These are phyloP conservation scores for Entoloma clypeatum DNA, from an alignment of 1,284 basidiomycete genomes.

Conservation along the genomic window DNA sequence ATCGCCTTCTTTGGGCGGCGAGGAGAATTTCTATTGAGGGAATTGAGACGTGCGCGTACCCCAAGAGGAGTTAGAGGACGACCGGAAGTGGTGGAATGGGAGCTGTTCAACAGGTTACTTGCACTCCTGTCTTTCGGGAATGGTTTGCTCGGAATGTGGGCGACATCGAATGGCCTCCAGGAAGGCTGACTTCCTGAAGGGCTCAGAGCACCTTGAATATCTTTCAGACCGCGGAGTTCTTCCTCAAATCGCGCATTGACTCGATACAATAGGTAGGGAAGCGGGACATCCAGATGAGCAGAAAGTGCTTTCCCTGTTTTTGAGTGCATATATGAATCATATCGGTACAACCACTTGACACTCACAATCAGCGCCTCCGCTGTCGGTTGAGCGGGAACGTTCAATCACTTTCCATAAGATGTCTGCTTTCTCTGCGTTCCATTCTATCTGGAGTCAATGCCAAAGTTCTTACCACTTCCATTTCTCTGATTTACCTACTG, in stretches of 20 bases:
- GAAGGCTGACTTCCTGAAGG: constrained; percentile 35
- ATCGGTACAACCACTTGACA: constrained; percentile 17
- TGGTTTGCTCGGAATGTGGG: constrained; percentile 30
- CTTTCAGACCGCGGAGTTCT: constrained; percentile 71
- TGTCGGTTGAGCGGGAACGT: constrained; percentile 62
- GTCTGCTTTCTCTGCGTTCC: constrained; percentile 76
- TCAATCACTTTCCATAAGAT: constrained; percentile 82
- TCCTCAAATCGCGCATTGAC: constrained; percentile 78
- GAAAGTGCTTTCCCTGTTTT: constrained; percentile 73
- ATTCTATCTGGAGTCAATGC: constrained; percentile 56
- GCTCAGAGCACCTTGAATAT: constrained; percentile 56
- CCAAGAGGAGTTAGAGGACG: constrained; percentile 49
- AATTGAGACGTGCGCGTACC: constrained; percentile 66
- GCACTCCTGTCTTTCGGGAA: constrained; percentile 24
- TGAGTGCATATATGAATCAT: constrained; percentile 8
- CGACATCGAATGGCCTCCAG: constrained; percentile 32
- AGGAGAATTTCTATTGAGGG: constrained; percentile 49
- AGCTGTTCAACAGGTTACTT: constrained; percentile 29
- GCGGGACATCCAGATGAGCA: constrained; percentile 69
- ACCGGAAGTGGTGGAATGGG: constrained; percentile 35
- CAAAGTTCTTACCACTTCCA: constrained; percentile 1
- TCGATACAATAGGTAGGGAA: constrained; percentile 77
- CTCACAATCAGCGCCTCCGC: constrained; percentile 72
- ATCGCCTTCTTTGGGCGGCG: constrained; percentile 50
- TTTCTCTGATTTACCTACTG: constrained; percentile 40